A percentile compares a stretch with the other conserved stretches of the same genome.
These are phyloP conservation scores for Cryptococcus wingfieldii DNA, from an alignment of 1,284 basidiomycete genomes.

Conservation along the genomic window DNA sequence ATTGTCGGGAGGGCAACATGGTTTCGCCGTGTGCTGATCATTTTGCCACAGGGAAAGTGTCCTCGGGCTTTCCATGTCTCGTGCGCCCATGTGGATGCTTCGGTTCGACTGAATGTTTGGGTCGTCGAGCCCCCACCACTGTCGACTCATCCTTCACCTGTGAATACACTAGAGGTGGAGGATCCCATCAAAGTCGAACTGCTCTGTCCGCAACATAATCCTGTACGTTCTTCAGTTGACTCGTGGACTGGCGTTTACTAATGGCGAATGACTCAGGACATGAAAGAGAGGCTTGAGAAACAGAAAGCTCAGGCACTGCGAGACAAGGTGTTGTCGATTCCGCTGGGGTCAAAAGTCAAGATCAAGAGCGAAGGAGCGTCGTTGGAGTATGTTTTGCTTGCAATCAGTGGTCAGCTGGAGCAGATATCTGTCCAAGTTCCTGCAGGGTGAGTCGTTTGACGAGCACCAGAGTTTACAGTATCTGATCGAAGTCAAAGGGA, in stretches of 20 bases:
- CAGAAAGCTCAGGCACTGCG: slow-evolving; percentile 60
- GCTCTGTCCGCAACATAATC: slow-evolving; percentile 75
- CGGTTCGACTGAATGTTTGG: slow-evolving; percentile 14
- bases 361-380: slow-evolving; percentile 63
- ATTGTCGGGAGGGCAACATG: too few relatives aligned
- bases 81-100: slow-evolving; percentile 59
- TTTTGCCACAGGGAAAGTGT: slow-evolving; percentile 60
- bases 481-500: background rate
- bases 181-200: slow-evolving; percentile 64
- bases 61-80: slow-evolving; percentile 88
- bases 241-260: background rate
- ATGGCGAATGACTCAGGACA: slow-evolving; percentile 51
- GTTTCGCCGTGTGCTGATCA: too few relatives aligned
- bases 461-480: background rate
- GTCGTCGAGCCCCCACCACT: slow-evolving; percentile 10
- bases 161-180: slow-evolving; percentile 61
- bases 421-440: slow-evolving; percentile 9
- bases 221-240: slow-evolving; percentile 54
- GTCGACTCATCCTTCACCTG: slow-evolving; percentile 32
- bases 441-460: slow-evolving; percentile 6
- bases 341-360: slow-evolving; percentile 67
- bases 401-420: slow-evolving; percentile 6
- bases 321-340: slow-evolving; percentile 62
- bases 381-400: slow-evolving; percentile 63
- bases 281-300: slow-evolving; percentile 67